phyloP scores from a whole-genome alignment of 805 yeast genomes.

The Pichia thaimueangensis region DNA sequence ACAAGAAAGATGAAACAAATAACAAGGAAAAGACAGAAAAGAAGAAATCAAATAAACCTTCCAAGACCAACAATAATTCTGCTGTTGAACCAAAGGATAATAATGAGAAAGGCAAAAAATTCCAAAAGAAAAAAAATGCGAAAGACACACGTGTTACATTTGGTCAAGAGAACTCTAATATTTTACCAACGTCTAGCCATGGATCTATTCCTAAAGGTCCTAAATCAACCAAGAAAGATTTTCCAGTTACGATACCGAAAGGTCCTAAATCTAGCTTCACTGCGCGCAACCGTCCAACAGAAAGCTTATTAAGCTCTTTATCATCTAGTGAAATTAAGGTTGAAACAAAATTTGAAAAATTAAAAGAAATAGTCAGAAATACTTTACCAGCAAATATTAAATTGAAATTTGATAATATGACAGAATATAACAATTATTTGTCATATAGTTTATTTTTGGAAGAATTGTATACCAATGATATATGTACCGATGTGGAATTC shows the following conservation, averaged over 20 bases:
- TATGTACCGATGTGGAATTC: conserved; percentile 42
- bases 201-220: too few relatives aligned
- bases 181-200: too few relatives aligned
- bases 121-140: not conserved
- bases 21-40: not conserved
- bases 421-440: conserved; percentile 51
- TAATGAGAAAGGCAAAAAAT: not conserved
- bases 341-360: conserved; percentile 12
- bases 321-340: not conserved
- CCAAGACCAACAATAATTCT: too few relatives aligned
- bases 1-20: too few relatives aligned
- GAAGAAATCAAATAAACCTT: too few relatives aligned
- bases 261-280: not conserved
- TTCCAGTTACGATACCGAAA: too few relatives aligned
- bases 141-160: too few relatives aligned
- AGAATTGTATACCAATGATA: conserved; percentile 44
- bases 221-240: not conserved
- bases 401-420: conserved; percentile 38
- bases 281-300: too few relatives aligned
- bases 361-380: conserved; percentile 17
- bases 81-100: too few relatives aligned
- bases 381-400: conserved; percentile 20
- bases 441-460: conserved; percentile 59
- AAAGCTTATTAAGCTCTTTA: not conserved
- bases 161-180: not conserved